phyloP scores from a whole-genome alignment of 2,329 filamentous ascomycete genomes.

The Stenocarpella maydis region DNA sequence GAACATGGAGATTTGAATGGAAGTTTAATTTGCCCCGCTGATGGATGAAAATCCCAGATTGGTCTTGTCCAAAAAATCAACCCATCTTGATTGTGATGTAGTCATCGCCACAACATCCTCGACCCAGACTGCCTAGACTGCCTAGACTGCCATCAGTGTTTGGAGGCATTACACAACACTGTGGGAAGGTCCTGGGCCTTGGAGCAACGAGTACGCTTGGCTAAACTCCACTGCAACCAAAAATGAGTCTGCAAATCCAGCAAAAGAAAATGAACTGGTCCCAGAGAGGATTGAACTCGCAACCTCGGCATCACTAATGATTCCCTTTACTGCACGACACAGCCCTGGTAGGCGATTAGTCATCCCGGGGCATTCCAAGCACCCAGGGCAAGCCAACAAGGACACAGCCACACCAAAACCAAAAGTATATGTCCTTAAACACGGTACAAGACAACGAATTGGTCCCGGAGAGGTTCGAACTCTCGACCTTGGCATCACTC shows the following conservation, averaged over 20 bases:
- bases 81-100: not conserved
- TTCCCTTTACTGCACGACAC: no score
- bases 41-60: not conserved
- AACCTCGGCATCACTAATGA: conserved; percentile 32
- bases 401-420: accelerated
- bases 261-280: conserved; percentile 18
- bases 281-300: conserved; percentile 34
- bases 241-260: not conserved
- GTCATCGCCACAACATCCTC: no score
- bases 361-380: not conserved
- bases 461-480: conserved; percentile 35
- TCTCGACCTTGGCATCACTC: conserved; percentile 33
- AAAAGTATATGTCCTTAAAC: not conserved
- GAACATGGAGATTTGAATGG: not conserved
- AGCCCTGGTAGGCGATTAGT: not conserved
- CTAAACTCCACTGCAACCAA: not conserved
- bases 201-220: accelerated
- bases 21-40: not conserved
- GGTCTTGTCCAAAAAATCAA: no score
- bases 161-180: not conserved
- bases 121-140: no score
- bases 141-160: not conserved
- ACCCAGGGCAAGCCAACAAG: not conserved
- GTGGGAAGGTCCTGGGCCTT: not conserved
- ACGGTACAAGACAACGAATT: not conserved